Evolutionary conservation across 2,329 filamentous ascomycete species (phyloP), one percentile per base, ranked within the genome.

Genomic region (Claviceps sorghi): DNA sequence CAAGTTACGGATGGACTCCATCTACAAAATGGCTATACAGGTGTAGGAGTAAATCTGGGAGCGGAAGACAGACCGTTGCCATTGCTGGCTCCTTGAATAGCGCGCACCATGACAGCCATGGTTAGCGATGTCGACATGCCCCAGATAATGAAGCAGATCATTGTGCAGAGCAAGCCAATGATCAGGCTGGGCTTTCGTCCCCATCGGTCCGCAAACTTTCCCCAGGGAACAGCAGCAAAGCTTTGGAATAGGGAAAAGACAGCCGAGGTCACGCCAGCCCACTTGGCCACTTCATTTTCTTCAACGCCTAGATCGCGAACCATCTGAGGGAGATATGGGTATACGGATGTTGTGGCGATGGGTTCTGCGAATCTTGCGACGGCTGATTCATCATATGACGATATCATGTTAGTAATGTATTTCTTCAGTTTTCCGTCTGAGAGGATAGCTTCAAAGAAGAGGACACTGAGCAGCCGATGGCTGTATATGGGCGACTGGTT

Each of bases 151-250:
- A 86, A 89, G 42, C 84, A 84, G 1, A 83, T 63, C 86, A 96
- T 94, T 45, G 89, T 95, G 59, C 79, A 85, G 40, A 82, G 65
- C 19, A 93, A 72, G 0, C 86, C 88, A 8, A 76, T 62, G 15
- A 97, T 73, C 54, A 97, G 87, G 41, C 84, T 78, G 1, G 84
- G 85, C 63, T 95, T 96, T 52, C 91, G 80, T 21, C 91, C 93
- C 56, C 86, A 80, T 44, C 68, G 71, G 65, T 97, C 93, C 0
- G 88, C 87, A 2, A 83, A 77, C 57, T 81, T 77, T 6, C 88
- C 84, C 86, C 87, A 91, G 1, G 79, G 70, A 1, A 91, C 79
- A 19, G 84, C 86, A 6, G 84, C 87, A 19, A 79, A 49, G 58
- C 82, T 84, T 67, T 91, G 86, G 32, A 78, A 75, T 11, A 88